Conservation (phyloP, 2,329 filamentous ascomycete species). For the Aspergillus uvarum region DNA sequence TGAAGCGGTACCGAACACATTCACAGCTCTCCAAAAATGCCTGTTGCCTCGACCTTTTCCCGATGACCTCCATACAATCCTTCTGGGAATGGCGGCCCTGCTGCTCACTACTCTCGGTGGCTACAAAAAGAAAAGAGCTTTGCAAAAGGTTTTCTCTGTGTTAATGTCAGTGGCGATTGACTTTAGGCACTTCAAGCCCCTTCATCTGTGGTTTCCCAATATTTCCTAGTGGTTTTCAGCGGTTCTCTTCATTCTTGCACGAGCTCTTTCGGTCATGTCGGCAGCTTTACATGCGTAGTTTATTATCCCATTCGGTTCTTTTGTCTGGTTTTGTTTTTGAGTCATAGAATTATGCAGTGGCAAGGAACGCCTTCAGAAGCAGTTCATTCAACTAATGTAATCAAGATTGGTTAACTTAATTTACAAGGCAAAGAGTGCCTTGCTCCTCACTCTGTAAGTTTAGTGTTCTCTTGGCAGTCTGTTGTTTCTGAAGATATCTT, state of each 20-base stretch:
- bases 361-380: neutral
- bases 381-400: neutral
- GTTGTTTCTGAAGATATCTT: no score
- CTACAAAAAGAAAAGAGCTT: neutral
- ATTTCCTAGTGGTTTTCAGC: neutral
- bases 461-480: no score
- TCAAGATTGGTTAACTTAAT: neutral
- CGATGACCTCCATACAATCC: neutral
- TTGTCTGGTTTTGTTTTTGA: neutral
- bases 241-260: neutral
- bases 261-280: neutral
- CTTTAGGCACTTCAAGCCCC: neutral
- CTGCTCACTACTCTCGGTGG: neutral
- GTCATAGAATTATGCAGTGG: neutral
- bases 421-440: no score
- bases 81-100: neutral
- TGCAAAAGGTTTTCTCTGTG: neutral
- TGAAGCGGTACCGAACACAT: constrained; percentile 2
- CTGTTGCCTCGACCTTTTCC: neutral
- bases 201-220: neutral
- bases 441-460: no score
- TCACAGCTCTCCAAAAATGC: neutral
- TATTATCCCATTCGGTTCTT: neutral
- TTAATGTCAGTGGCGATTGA: neutral
- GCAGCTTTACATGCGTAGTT: neutral